Conservation (phyloP, 31 red algal genomes). For the Asparagopsis taxiformis region DNA sequence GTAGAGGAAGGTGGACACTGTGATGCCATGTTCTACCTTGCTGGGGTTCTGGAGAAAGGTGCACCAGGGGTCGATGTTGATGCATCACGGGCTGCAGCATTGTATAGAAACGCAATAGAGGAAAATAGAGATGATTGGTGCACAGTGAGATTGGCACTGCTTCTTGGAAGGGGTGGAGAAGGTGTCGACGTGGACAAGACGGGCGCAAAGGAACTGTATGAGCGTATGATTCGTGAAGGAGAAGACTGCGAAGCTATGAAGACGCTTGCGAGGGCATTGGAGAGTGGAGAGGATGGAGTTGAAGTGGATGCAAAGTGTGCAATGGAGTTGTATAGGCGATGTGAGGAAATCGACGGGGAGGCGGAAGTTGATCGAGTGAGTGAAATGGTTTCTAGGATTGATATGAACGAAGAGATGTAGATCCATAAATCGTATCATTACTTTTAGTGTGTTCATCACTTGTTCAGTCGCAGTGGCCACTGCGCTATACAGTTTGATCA, state of each 20-base stretch:
- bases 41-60: conserved; percentile 43
- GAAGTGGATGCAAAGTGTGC: conserved; percentile 32
- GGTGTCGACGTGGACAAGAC: conserved; percentile 21
- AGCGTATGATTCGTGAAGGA: conserved; percentile 11
- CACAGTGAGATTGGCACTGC: conserved; percentile 35
- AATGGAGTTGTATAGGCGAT: conserved; percentile 10
- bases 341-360: conserved; percentile 5
- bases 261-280: conserved; percentile 20
- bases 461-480: too few relatives aligned
- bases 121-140: conserved; percentile 17
- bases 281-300: conserved; percentile 32
- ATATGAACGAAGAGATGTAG: too few relatives aligned
- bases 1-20: too few relatives aligned
- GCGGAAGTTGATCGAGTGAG: neutral
- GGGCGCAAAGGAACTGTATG: conserved; percentile 26
- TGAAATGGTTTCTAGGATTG: conserved; percentile 2
- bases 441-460: too few relatives aligned
- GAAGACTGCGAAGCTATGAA: conserved; percentile 35
- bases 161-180: conserved; percentile 19
- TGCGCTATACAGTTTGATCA: too few relatives aligned
- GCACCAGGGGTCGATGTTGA: conserved; percentile 23
- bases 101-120: conserved; percentile 40
- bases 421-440: too few relatives aligned
- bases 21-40: conserved; percentile 40
- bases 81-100: conserved; percentile 15